These are phyloP conservation scores for Collybiopsis luxurians DNA, from an alignment of 768 basidiomycete genomes.

Conservation along the genomic window DNA sequence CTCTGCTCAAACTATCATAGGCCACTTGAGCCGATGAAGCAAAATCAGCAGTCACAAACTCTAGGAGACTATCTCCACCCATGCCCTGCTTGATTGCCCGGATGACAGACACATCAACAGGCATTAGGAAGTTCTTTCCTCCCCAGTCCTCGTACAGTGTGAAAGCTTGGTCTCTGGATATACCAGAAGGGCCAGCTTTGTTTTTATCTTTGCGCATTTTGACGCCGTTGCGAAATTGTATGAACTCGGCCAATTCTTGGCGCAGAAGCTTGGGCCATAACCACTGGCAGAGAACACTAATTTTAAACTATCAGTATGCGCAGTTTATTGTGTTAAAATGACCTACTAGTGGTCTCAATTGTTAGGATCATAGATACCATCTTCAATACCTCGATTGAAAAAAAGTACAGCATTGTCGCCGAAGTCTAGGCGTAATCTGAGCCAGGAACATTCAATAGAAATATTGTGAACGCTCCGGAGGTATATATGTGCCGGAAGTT, in stretches of 20 bases:
- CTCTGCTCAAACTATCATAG: constrained; percentile 11
- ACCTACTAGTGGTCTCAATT: constrained; percentile 15
- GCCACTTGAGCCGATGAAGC: constrained; percentile 12
- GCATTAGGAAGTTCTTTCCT: constrained; percentile 17
- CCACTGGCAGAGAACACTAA: constrained; percentile 25
- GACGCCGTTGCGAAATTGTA: constrained; percentile 17
- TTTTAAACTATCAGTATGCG: not conserved
- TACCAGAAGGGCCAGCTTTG: constrained; percentile 21
- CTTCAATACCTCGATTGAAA: constrained; percentile 16
- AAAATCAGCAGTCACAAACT: constrained; percentile 18
- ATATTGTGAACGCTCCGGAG: constrained; percentile 26
- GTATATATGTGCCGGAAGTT: constrained; percentile 24
- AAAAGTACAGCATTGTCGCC: constrained; percentile 26
- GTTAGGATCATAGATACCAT: constrained; percentile 18
- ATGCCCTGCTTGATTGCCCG: constrained; percentile 18
- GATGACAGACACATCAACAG: constrained; percentile 18
- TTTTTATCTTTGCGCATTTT: constrained; percentile 10
- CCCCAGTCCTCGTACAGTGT: constrained; percentile 14
- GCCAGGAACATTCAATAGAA: constrained; percentile 28
- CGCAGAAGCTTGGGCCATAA: constrained; percentile 27
- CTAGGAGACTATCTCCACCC: constrained; percentile 18
- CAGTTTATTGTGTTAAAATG: not conserved
- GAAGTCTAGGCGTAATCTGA: constrained; percentile 21
- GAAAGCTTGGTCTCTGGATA: constrained; percentile 19
- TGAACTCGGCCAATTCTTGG: constrained; percentile 18